A percentile compares a stretch with the other conserved stretches of the same genome.
These are phyloP conservation scores for Capsicum chinense DNA, from an alignment of 257 asterid species.

Conservation along the genomic window DNA sequence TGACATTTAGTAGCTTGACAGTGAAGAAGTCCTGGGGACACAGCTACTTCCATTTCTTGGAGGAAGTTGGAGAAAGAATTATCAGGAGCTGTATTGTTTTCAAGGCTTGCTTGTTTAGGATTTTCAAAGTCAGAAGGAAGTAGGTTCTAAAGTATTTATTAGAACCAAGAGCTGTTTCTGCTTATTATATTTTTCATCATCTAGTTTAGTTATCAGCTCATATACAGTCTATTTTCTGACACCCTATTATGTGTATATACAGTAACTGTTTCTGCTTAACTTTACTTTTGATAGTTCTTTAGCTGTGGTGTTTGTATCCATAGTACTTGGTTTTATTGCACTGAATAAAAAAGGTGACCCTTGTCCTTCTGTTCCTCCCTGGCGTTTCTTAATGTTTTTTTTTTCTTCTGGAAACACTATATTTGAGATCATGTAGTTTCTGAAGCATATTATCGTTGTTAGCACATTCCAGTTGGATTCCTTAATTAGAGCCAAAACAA, in stretches of 20 bases:
- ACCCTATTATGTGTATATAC: no score
- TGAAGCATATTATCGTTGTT: neutral
- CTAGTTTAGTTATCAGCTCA: no score
- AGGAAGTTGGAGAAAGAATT: conserved; percentile 18
- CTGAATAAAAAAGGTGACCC: neutral
- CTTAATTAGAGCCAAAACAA: no score
- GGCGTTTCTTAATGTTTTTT: neutral
- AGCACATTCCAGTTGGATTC: neutral
- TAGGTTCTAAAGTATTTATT: neutral
- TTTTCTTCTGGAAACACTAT: neutral
- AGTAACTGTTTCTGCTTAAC: neutral
- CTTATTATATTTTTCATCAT: no score
- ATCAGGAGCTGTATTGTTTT: neutral
- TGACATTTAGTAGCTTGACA: conserved; percentile 19
- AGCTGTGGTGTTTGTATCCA: neutral
- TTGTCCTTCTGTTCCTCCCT: neutral
- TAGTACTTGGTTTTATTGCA: conserved; percentile 4
- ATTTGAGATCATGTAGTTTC: neutral
- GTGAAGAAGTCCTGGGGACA: conserved; percentile 20
- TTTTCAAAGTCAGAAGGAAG: neutral
- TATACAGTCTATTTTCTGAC: no score
- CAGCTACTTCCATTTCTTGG: conserved; percentile 16
- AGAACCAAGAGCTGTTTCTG: neutral
- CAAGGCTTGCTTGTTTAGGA: neutral
- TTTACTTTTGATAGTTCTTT: neutral